Base-by-base conservation (phyloP, 2,329 filamentous ascomycete genomes). In the Arthrinium phaeospermum region DNA sequence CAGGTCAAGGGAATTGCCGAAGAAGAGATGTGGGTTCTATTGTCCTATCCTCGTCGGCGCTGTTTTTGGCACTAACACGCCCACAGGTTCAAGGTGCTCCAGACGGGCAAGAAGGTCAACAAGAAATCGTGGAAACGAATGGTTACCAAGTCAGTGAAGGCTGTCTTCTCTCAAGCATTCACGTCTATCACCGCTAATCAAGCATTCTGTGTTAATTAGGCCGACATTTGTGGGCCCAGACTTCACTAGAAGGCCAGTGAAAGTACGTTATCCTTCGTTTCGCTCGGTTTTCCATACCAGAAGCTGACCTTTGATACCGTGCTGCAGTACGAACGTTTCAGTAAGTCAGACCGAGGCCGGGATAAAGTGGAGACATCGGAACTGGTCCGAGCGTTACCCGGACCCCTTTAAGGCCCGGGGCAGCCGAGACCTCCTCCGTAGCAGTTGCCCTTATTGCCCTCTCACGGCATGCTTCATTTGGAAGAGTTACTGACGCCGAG, bases 1-100 rank as follows among this genome's bases (percentile, higher is more conserved):
- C 98, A 98, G 85, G 96, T 98, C 64, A 91, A 94, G 79, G 96
- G 94, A 75, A 98, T 98, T 78, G 91, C 90, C 76, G 96, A 98
- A 86, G 94, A 97, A 87, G 96, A 98, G 86, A 96, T 98, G 93
- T 49, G 16, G 4, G 45, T 46, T 5, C 13, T 30, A 46, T 49
- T 8, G 47, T 49, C 47, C 47, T 49, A n/a, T 22, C n/a, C 10
- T 24, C n/a, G 22, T n/a, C 47, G 19, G 22, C 47, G 47, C 47
- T 49, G 10, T 49, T 22, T 10, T 1, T 8, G 22, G n/a, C n/a
- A 1, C 47, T 49, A 49, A 49, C 10, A 49, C n/a, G 3, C 8
- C 0, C n/a, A n/a, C n/a, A 49, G 47, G 47, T 98, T 98, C 88
- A 96, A 94, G 85, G 95, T 98, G 19, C 91, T 98, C 79, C 95